These are phyloP conservation scores for Ogataea pignaliae DNA, from an alignment of 805 yeast genomes.

Conservation along the genomic window DNA sequence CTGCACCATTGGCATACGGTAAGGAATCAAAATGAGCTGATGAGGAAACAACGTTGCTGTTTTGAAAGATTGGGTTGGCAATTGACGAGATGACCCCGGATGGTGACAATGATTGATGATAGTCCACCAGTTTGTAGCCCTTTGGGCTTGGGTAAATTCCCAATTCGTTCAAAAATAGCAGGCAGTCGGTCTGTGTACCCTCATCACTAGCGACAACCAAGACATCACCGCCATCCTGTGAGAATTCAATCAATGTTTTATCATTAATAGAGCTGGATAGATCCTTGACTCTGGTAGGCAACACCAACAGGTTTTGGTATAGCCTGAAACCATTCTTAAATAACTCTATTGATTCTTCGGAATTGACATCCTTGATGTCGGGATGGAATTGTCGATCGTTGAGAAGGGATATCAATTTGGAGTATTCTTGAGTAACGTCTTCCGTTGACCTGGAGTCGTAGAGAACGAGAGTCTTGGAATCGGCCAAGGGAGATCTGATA, in stretches of 20 bases:
- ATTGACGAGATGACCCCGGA: slow-evolving; percentile 18
- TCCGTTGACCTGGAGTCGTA: slow-evolving; percentile 16
- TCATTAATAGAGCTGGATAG: slow-evolving; percentile 38
- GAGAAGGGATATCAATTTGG: slow-evolving; percentile 19
- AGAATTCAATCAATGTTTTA: slow-evolving; percentile 52
- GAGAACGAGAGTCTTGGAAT: slow-evolving; percentile 20
- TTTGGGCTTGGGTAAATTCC: slow-evolving; percentile 85
- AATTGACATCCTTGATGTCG: slow-evolving; percentile 22
- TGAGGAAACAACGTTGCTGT: slow-evolving; percentile 22
- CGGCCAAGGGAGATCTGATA: slow-evolving; percentile 14
- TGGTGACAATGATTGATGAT: slow-evolving; percentile 36
- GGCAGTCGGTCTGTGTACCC: slow-evolving; percentile 55
- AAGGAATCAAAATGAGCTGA: slow-evolving; percentile 7
- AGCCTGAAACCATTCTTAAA: slow-evolving; percentile 38
- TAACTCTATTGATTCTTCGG: slow-evolving; percentile 22
- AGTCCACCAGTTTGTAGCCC: slow-evolving; percentile 59
- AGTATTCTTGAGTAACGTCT: slow-evolving; percentile 18
- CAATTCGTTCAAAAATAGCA: slow-evolving; percentile 66
- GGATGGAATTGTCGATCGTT: slow-evolving; percentile 11
- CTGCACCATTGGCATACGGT: slow-evolving; percentile 44
- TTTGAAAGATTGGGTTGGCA: slow-evolving; percentile 26
- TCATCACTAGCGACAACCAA: slow-evolving; percentile 53
- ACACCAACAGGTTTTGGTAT: slow-evolving; percentile 53
- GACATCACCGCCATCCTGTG: slow-evolving; percentile 70
- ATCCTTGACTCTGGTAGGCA: slow-evolving; percentile 51